Base-by-base conservation (phyloP, 768 basidiomycete genomes). In the Lentinula edodes region DNA sequence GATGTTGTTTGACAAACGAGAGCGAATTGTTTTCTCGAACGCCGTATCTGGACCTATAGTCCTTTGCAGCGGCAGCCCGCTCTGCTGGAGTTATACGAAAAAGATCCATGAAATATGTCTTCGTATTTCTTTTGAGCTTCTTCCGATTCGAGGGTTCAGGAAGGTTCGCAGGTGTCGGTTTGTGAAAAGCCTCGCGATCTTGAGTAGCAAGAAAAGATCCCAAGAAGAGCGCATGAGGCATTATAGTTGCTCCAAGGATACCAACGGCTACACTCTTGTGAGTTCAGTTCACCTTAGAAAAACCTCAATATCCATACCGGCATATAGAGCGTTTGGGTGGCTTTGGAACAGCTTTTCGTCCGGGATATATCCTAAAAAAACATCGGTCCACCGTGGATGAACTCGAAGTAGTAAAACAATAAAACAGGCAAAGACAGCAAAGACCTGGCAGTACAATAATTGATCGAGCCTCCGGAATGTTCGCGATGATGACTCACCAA, bases 191-290 rank as follows among this genome's bases (percentile, higher is more conserved):
- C 51, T 86, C 65, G 20, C 87, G 72, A 41, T 87, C 80, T 65
- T 86, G 82, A 0, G 84, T 85, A 7, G 85, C 81, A 20, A 89
- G 77, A 51, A 77, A 77, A 1, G 83, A 84, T 4, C 87, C 87
- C 35, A 89, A 75, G 73, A 84, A 86, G 28, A 89, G 76, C 13
- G 39, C 35, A 46, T 62, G 90, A 1, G 91, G 90, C 90, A 91
- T 92, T 59, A 91, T 84, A 3, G 90, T 91, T 3, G 90, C 88
- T 53, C 86, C 85, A 4, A 86, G 64, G 51, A 88, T 84, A 35
- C 85, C 85, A 60, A 85, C 79, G 35, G 83, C 82, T 84, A 62
- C 35, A 59, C 71, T 68, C 9, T 16, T 52, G 12, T 34, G 5
- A 35, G 10, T 35, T 52, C 16, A 23, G 4, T 9, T 23, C 9